Percentiles rank a stretch among this genome's conserved stretches.
Evolutionary conservation across 345 rosid genomes (phyloP).

Genomic region (Abelmoschus esculentus): DNA sequence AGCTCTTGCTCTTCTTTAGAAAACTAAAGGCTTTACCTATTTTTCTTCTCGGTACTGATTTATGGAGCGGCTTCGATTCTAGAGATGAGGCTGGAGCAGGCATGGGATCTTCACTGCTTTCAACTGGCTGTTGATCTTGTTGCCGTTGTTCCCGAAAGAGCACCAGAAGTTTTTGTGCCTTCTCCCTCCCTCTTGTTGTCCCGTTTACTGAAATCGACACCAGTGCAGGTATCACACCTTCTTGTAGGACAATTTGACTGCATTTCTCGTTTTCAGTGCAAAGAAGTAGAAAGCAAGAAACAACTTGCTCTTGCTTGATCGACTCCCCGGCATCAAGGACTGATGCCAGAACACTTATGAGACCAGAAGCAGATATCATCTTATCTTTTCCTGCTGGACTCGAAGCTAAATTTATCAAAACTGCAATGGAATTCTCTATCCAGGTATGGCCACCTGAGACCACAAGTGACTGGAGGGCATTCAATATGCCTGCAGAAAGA

Average conservation of each 20-base stretch:
- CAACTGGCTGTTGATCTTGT: constrained; percentile 47
- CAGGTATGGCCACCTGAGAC: constrained; percentile 45
- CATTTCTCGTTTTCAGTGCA: constrained; percentile 74
- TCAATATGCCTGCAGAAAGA: constrained; percentile 57
- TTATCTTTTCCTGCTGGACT: constrained; percentile 56
- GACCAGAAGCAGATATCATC: constrained; percentile 51
- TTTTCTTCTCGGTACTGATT: constrained; percentile 66
- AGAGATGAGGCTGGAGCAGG: constrained; percentile 25
- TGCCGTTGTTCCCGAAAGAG: constrained; percentile 87
- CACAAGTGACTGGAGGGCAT: constrained; percentile 55
- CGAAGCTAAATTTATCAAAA: constrained; percentile 61
- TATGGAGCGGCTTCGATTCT: constrained; percentile 51
- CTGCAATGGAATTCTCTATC: constrained; percentile 75
- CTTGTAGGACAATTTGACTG: constrained; percentile 76
- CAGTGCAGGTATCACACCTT: constrained; percentile 93
- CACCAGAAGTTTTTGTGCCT: constrained; percentile 85
- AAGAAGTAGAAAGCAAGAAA: constrained; percentile 55
- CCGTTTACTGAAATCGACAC: constrained; percentile 90
- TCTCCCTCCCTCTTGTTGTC: constrained; percentile 67
- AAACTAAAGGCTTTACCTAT: constrained; percentile 61
- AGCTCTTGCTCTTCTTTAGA: constrained; percentile 89
- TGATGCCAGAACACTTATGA: constrained; percentile 58
- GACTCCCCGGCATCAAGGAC: constrained; percentile 62
- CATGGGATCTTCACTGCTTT: constrained; percentile 26
- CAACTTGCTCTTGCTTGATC: constrained; percentile 81